Conservation (phyloP, 805 yeast species). For the Suhomyces prunicola region DNA sequence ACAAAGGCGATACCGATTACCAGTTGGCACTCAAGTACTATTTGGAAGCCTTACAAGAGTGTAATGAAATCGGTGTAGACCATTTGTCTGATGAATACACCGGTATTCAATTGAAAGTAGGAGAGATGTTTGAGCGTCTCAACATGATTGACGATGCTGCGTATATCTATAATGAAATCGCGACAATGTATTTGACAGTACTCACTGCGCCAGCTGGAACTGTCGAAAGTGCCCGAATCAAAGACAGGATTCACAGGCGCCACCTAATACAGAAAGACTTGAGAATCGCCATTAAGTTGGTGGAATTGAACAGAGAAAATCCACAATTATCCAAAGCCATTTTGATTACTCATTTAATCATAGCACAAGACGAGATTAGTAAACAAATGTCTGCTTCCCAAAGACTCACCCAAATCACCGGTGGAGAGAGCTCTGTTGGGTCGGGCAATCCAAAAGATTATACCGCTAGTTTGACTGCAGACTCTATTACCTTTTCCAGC, state of each 20-base stretch:
- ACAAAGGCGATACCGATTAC: slow-evolving; percentile 60
- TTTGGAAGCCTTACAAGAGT: slow-evolving; percentile 67
- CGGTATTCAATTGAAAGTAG: slow-evolving; percentile 83
- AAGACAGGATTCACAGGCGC: slow-evolving; percentile 38
- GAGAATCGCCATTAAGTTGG: slow-evolving; percentile 63
- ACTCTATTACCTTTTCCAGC: slow-evolving; percentile 13
- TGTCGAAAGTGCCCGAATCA: slow-evolving; percentile 18
- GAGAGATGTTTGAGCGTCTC: slow-evolving; percentile 79
- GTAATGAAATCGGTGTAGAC: slow-evolving; percentile 54
- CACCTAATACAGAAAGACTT: slow-evolving; percentile 68
- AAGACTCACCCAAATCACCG: slow-evolving; percentile 2
- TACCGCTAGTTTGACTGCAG: slow-evolving; percentile 15
- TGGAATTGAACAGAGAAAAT: slow-evolving; percentile 50
- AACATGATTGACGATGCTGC: slow-evolving; percentile 61
- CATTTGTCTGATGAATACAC: slow-evolving; percentile 77
- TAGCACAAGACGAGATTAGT: slow-evolving; percentile 66
- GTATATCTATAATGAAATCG: slow-evolving; percentile 63
- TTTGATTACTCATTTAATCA: slow-evolving; percentile 56
- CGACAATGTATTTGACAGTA: slow-evolving; percentile 54
- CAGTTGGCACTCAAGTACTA: slow-evolving; percentile 67
- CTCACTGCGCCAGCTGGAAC: slow-evolving; percentile 34
- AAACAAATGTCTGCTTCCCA: slow-evolving; percentile 28
- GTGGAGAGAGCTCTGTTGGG: not conserved
- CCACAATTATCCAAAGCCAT: slow-evolving; percentile 53
- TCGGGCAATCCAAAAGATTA: slow-evolving; percentile 1